Conservation (phyloP, 202 grass and related monocot species). For the Dendrocalamus latiflorus region DNA sequence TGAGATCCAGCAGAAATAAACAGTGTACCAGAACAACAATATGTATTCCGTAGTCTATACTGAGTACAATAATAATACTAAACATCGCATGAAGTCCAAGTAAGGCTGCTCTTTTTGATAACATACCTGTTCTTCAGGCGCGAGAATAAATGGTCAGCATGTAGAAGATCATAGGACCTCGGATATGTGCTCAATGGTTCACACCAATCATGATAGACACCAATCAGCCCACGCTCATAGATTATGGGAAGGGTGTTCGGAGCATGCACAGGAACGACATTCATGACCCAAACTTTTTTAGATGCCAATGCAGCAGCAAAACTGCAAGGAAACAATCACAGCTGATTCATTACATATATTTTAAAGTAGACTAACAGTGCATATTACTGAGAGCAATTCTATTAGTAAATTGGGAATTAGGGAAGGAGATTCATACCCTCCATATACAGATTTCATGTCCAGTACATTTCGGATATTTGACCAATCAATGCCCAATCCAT, state of each 20-base stretch:
- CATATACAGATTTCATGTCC: conserved; percentile 94
- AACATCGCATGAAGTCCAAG: background rate
- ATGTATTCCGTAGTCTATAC: too few relatives aligned
- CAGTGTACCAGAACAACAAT: too few relatives aligned
- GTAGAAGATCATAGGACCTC: too few relatives aligned
- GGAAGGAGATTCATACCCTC: conserved; percentile 55
- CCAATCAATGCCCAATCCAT: conserved; percentile 85
- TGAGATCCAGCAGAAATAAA: too few relatives aligned
- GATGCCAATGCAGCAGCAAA: conserved; percentile 82
- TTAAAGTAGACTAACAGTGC: background rate
- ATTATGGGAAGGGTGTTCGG: conserved; percentile 84
- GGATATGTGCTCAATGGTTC: too few relatives aligned
- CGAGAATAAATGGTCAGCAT: too few relatives aligned
- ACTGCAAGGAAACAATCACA: conserved; percentile 46
- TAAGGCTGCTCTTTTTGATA: too few relatives aligned
- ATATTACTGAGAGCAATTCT: background rate
- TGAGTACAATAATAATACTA: too few relatives aligned
- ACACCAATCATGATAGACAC: conserved; percentile 56
- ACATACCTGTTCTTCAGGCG: too few relatives aligned
- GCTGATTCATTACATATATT: background rate
- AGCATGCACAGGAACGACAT: conserved; percentile 78
- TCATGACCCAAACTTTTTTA: conserved; percentile 95
- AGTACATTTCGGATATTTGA: conserved; percentile 73
- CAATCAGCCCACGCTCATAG: conserved; percentile 76
- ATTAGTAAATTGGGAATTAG: background rate